Percentiles rank a stretch among this genome's conserved stretches.
Conservation (phyloP, 1,284 basidiomycete species). For the Tremellales sp. region DNA sequence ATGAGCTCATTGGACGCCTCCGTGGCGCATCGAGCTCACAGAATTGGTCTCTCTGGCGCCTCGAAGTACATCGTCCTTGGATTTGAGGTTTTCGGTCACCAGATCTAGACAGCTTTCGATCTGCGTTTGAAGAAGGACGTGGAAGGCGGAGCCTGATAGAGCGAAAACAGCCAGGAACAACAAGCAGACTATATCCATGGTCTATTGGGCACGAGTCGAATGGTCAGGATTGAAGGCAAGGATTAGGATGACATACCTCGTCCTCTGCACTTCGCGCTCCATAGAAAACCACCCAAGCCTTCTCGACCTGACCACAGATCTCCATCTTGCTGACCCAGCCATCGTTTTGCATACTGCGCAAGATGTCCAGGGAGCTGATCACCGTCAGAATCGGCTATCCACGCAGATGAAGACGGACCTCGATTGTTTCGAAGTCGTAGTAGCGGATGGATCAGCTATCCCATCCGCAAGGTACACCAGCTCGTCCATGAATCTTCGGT, state of each 20-base stretch:
- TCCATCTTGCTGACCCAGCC: slow-evolving; percentile 37
- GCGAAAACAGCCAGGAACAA: slow-evolving; percentile 26
- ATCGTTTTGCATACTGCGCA: slow-evolving; percentile 35
- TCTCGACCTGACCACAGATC: slow-evolving; percentile 40
- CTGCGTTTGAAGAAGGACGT: slow-evolving; percentile 15
- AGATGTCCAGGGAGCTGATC: slow-evolving; percentile 36
- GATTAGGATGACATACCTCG: slow-evolving; percentile 10
- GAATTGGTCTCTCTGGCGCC: neutral
- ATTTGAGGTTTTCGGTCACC: slow-evolving; percentile 5
- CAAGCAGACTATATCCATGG: slow-evolving; percentile 27
- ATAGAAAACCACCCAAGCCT: slow-evolving; percentile 26
- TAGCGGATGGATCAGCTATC: slow-evolving; percentile 19
- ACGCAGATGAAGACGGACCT: slow-evolving; percentile 25
- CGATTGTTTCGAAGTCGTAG: slow-evolving; percentile 20
- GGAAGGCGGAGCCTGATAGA: slow-evolving; percentile 13
- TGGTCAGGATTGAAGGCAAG: no score
- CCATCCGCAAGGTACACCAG: slow-evolving; percentile 38
- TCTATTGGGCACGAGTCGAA: slow-evolving; percentile 5
- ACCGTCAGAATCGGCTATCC: neutral
- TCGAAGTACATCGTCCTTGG: neutral
- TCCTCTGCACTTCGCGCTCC: slow-evolving; percentile 22
- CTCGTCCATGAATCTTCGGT: slow-evolving; percentile 45
- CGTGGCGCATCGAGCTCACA: no score
- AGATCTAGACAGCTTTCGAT: slow-evolving; percentile 9
- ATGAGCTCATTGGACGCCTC: neutral